Conservation (phyloP, 805 yeast genomes). For the Candida parachauliodes region DNA sequence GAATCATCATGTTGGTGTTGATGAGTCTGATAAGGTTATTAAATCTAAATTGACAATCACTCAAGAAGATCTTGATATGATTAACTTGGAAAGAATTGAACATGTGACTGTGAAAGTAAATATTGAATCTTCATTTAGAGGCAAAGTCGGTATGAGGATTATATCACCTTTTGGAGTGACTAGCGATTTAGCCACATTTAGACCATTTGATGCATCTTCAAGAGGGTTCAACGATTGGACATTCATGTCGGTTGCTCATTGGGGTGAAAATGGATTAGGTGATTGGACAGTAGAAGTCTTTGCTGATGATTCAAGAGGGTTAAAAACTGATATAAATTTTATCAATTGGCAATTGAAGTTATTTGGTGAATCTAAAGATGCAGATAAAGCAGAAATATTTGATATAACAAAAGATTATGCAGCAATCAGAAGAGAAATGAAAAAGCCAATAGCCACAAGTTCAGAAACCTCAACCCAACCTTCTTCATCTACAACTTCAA, state of each 20-base stretch:
- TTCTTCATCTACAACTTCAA: conserved; percentile 7
- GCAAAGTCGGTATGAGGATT: conserved; percentile 61
- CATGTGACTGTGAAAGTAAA: conserved; percentile 82
- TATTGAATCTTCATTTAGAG: conserved; percentile 62
- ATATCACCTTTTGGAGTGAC: conserved; percentile 71
- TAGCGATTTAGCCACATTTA: conserved; percentile 68
- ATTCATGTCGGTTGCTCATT: conserved; percentile 96
- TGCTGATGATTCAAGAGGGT: conserved; percentile 32
- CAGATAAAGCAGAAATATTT: conserved; percentile 55
- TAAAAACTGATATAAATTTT: conserved; percentile 36
- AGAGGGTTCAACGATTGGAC: conserved; percentile 80
- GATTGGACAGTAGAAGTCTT: conserved; percentile 73
- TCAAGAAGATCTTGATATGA: conserved; percentile 44
- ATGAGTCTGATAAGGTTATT: conserved; percentile 15
- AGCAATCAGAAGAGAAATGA: conserved; percentile 25
- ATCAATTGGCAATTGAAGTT: conserved; percentile 72
- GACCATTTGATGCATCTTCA: conserved; percentile 53
- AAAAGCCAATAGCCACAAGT: conserved; percentile 3
- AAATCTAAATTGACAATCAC: conserved; percentile 39
- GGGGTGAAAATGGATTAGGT: conserved; percentile 85
- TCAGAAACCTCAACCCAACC: conserved; percentile 5
- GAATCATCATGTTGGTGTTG: conserved; percentile 16
- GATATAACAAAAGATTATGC: conserved; percentile 50
- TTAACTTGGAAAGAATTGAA: conserved; percentile 71
- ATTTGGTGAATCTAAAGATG: conserved; percentile 77